Evolutionary conservation across 2,329 filamentous ascomycete genomes (phyloP).

Genomic region (Fonsecaea erecta): DNA sequence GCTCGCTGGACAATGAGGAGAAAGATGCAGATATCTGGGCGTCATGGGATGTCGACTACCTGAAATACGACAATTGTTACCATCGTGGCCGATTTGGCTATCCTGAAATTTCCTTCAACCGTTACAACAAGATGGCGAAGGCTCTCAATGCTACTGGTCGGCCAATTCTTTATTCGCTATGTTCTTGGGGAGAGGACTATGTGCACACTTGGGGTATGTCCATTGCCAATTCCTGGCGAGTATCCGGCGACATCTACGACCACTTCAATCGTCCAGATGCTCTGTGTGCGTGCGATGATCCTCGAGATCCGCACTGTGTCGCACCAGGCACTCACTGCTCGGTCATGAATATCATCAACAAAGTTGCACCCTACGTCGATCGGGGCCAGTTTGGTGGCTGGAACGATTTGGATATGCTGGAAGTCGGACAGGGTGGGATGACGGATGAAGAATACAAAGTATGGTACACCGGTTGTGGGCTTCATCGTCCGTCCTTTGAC

Average conservation of each 20-base stretch:
- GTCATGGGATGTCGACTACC: conserved; percentile 55
- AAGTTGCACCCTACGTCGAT: conserved; percentile 49
- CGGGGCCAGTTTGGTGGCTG: conserved; percentile 52
- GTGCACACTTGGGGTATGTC: conserved; percentile 54
- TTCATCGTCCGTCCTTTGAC: conserved; percentile 36
- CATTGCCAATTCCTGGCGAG: conserved; percentile 55
- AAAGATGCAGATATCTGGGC: conserved; percentile 60
- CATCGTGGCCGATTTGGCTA: conserved; percentile 58
- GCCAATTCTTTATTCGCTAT: conserved; percentile 53
- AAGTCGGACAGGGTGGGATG: conserved; percentile 52
- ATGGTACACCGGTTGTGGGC: not conserved
- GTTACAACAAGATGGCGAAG: conserved; percentile 55
- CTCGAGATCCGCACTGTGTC: conserved; percentile 48
- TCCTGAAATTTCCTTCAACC: conserved; percentile 51
- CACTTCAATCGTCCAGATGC: conserved; percentile 51
- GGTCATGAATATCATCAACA: conserved; percentile 57
- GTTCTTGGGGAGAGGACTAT: conserved; percentile 59
- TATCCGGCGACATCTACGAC: conserved; percentile 55
- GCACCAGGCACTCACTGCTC: conserved; percentile 55
- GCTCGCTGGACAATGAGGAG: conserved; percentile 56
- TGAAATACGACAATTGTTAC: conserved; percentile 60
- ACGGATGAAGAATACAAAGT: conserved; percentile 43
- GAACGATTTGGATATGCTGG: conserved; percentile 48
- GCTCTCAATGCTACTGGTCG: conserved; percentile 54
- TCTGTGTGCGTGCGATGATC: conserved; percentile 48